These are phyloP conservation scores for Tolypocladium pustulatum DNA, from an alignment of 2,329 filamentous ascomycete species.

Conservation along the genomic window DNA sequence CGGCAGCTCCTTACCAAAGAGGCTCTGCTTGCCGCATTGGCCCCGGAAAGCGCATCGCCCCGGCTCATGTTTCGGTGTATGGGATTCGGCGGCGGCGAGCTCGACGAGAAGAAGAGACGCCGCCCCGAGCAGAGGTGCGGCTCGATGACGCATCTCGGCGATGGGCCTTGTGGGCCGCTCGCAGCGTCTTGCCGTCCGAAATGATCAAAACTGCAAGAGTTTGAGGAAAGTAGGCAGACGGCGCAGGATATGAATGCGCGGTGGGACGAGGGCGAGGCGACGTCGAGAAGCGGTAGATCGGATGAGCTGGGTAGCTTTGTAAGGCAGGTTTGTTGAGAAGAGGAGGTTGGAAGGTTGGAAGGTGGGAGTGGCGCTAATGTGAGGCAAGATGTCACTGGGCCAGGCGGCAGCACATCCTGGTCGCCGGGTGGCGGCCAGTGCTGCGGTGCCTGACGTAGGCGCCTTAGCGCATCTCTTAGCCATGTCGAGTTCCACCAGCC, in stretches of 20 bases:
- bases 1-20: slow-evolving; percentile 82
- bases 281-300: background rate
- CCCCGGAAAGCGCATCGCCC: slow-evolving; percentile 86
- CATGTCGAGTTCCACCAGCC: background rate
- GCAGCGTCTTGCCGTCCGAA: background rate
- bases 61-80: slow-evolving; percentile 62
- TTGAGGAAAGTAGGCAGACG: background rate
- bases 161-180: background rate
- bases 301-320: background rate
- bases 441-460: background rate
- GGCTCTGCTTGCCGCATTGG: slow-evolving; percentile 81
- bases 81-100: slow-evolving; percentile 15
- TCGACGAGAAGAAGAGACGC: slow-evolving; percentile 17
- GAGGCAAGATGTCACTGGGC: background rate
- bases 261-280: background rate
- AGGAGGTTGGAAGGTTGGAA: background rate
- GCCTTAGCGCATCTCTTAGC: background rate
- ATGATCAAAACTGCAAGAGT: background rate
- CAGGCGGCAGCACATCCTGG: background rate
- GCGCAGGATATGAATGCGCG: background rate
- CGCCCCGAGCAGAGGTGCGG: slow-evolving; percentile 19
- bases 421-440: background rate
- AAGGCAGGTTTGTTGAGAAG: background rate
- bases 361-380: background rate
- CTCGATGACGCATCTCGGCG: slow-evolving; percentile 20